phyloP scores from a whole-genome alignment of 2,329 filamentous ascomycete species.

The Juglanconis juglandina region DNA sequence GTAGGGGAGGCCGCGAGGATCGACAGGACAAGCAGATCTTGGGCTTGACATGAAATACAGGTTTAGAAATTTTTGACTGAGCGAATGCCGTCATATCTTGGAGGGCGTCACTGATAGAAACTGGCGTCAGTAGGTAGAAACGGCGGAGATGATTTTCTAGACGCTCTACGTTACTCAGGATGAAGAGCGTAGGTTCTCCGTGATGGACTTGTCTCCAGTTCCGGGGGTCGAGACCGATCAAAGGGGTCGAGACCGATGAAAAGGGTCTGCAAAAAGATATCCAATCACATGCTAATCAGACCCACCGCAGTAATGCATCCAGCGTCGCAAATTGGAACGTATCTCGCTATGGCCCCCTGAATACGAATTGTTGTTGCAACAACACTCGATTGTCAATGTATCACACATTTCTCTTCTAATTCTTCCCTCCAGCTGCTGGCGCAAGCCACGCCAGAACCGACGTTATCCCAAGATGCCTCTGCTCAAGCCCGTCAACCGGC shows the following conservation, averaged over 20 bases:
- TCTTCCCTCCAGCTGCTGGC: conserved; percentile 8
- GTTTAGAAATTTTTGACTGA: too few relatives aligned
- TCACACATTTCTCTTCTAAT: conserved; percentile 1
- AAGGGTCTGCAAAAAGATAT: neutral
- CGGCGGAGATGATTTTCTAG: too few relatives aligned
- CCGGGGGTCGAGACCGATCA: too few relatives aligned
- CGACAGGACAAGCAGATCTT: too few relatives aligned
- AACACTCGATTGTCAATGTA: conserved; percentile 7
- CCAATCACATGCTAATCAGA: neutral
- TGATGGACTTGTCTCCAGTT: neutral
- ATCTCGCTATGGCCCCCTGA: neutral
- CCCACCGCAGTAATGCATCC: neutral
- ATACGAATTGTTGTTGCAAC: neutral
- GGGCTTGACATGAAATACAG: too few relatives aligned
- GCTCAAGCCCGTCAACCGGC: conserved; percentile 15
- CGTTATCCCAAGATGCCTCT: conserved; percentile 15
- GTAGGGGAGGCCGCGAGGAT: too few relatives aligned
- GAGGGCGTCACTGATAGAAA: too few relatives aligned
- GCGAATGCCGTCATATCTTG: too few relatives aligned
- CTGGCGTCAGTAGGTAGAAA: too few relatives aligned
- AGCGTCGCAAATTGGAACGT: conserved; percentile 6
- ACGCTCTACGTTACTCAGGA: too few relatives aligned
- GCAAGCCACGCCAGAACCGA: conserved; percentile 8
- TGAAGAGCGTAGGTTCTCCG: neutral
- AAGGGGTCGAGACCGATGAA: neutral